Evolutionary conservation across 2,329 filamentous ascomycete species (phyloP), one percentile per base, ranked within the genome.

Genomic region (Microcyclospora tardicrescens): DNA sequence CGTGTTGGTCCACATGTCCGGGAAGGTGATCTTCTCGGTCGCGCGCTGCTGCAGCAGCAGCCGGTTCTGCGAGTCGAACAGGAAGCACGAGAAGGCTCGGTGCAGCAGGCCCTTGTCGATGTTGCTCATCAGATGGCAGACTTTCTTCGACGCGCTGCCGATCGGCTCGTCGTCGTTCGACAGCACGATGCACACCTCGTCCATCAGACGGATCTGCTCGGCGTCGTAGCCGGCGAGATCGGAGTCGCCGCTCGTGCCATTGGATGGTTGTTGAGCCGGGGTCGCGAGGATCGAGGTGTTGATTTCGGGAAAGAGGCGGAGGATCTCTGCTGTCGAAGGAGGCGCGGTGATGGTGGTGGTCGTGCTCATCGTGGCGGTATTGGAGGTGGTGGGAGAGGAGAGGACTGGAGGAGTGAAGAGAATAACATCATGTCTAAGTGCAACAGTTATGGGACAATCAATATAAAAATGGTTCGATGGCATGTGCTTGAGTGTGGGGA

Each of bases 1-100:
- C 27, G 91, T 98, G 67, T 98, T 98, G 47, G 91, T 98, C 91
- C 91, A 98, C 81, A 95, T 87, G 60, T 94, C 85, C n/a, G 91
- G 89, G 67, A 98, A 98, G 6, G 91, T 98, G 59, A 98, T 98
- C 71, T 98, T 98, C 68, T 96, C 89, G 31, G 79, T 69, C 19
- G 91, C 91, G 50, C 91, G 83, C 69, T 96, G 91, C 67, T 98
- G 91, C 37, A 98, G 77, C 33, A 98, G 81, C 43, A 96, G 71
- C 54, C 86, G 81, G 63, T 95, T 93, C 60, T 91, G 74, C 45
- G 84, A 81, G 66, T 96, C 85, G 71, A 98, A 98, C 51, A 98
- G 79, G 69, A 98, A 98, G 51, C 93, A 84, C 42, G 89, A 96
- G 65, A 98, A 98, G 46, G 91, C 91, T 43, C 91, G 85, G 70